Evolutionary conservation across 2,329 filamentous ascomycete species (phyloP).

Genomic region (Scedosporium minutisporum): DNA sequence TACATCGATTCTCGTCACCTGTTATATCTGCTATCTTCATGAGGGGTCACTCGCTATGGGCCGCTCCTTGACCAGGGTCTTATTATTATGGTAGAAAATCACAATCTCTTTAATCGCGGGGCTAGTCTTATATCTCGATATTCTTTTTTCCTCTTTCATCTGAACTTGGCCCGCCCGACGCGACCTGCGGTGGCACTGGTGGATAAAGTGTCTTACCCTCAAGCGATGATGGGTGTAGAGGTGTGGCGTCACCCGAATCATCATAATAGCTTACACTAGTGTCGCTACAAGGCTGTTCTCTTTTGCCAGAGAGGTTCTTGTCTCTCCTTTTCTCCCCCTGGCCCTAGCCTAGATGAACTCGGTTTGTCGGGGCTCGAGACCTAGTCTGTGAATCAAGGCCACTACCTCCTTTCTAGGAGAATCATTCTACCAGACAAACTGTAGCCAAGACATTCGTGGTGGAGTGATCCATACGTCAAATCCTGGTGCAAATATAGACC

Average conservation of each 20-base stretch:
- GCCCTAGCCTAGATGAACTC: background rate
- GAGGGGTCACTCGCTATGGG: background rate
- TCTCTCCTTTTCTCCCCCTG: background rate
- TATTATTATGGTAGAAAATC: background rate
- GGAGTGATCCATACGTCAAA: too few relatives aligned
- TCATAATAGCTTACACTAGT: conserved; percentile 26
- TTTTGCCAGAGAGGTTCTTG: background rate
- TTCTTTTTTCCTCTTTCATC: background rate
- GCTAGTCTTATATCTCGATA: background rate
- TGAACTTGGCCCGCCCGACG: background rate
- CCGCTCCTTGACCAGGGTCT: background rate
- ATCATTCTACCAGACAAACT: background rate
- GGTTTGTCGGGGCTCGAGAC: background rate
- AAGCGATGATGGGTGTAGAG: conserved; percentile 24
- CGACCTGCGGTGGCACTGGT: background rate
- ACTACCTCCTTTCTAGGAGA: background rate
- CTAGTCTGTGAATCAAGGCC: background rate
- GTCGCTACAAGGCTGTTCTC: background rate
- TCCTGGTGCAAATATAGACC: too few relatives aligned
- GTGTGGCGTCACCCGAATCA: conserved; percentile 29
- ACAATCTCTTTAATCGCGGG: background rate
- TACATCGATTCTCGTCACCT: conserved; percentile 29
- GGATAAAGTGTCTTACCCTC: conserved; percentile 5
- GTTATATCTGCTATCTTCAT: conserved; percentile 23
- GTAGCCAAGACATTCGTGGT: background rate